phyloP scores from a whole-genome alignment of 2,329 filamentous ascomycete species.

The Clarireedia paspali region DNA sequence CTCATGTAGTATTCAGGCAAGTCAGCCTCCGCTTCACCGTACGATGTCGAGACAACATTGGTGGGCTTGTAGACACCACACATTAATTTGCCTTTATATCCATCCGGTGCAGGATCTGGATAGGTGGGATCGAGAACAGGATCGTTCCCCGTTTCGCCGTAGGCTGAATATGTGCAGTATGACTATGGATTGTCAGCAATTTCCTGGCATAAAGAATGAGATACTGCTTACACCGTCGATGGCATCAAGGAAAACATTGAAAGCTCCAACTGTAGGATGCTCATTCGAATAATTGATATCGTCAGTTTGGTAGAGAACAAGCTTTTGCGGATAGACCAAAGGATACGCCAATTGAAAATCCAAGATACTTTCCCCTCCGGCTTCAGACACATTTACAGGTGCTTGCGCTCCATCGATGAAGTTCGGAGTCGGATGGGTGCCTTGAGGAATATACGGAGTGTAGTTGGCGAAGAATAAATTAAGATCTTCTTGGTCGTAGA shows the following conservation, averaged over 20 bases:
- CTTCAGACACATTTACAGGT: conserved; percentile 11
- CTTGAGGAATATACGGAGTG: conserved; percentile 28
- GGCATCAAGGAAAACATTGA: conserved; percentile 11
- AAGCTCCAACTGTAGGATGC: background rate
- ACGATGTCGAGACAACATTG: conserved; percentile 40
- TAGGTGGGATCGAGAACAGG: conserved; percentile 40
- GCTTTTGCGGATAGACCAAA: conserved; percentile 41
- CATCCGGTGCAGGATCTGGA: conserved; percentile 38
- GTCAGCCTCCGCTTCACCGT: conserved; percentile 44
- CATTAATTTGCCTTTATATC: conserved; percentile 40
- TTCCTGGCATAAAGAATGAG: background rate
- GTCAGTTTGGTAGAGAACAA: conserved; percentile 37
- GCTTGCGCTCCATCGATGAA: conserved; percentile 28
- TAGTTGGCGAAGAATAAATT: conserved; percentile 40
- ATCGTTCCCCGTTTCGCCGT: conserved; percentile 10
- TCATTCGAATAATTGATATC: conserved; percentile 17
- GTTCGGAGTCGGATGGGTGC: conserved; percentile 26
- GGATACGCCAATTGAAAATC: conserved; percentile 40
- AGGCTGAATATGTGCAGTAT: conserved; percentile 12
- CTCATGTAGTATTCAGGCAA: conserved; percentile 46
- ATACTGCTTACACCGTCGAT: conserved; percentile 6
- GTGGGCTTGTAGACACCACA: conserved; percentile 39
- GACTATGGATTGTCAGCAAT: conserved; percentile 3
- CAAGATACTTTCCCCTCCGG: conserved; percentile 18
- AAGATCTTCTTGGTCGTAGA: conserved; percentile 23